Percentiles rank a stretch among this genome's conserved stretches.
Conservation (phyloP, 345 rosid species). For the Moricandia arvensis region DNA sequence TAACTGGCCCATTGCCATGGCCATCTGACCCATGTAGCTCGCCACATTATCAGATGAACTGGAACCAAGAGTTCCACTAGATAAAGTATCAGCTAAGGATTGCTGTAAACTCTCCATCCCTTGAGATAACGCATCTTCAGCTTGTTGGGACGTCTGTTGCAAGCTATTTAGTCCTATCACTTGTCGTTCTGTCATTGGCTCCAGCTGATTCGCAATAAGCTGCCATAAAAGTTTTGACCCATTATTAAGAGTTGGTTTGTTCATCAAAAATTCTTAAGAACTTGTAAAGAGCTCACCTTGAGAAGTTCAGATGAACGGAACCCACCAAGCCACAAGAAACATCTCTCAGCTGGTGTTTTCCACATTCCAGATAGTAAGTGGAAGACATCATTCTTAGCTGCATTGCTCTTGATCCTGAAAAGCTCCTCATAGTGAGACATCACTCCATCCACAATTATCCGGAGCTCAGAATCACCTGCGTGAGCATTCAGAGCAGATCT, state of each 20-base stretch:
- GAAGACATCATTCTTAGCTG: constrained; percentile 92
- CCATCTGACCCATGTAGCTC: constrained; percentile 99
- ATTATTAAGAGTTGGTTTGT: not conserved
- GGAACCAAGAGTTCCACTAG: constrained; percentile 68
- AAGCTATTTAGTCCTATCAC: constrained; percentile 57
- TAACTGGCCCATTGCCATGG: constrained; percentile 98
- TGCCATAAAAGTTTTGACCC: constrained; percentile 34
- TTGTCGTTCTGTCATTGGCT: constrained; percentile 91
- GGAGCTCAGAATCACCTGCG: constrained; percentile 85
- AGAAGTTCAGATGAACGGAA: constrained; percentile 92
- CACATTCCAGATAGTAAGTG: constrained; percentile 95
- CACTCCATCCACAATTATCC: constrained; percentile 62
- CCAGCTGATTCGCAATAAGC: constrained; percentile 84
- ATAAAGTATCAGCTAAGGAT: constrained; percentile 79
- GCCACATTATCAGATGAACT: constrained; percentile 80
- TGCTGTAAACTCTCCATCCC: constrained; percentile 95
- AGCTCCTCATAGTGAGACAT: constrained; percentile 70
- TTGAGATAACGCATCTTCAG: constrained; percentile 91
- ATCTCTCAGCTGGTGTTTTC: constrained; percentile 96
- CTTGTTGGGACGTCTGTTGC: constrained; percentile 91
- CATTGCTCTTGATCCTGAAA: constrained; percentile 72
- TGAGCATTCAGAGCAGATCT: constrained; percentile 89
- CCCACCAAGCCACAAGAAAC: constrained; percentile 96
- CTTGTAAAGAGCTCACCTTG: constrained; percentile 49
- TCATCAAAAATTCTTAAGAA: not conserved